phyloP scores from a whole-genome alignment of 305 asterid genomes.

The Solanum hybrid region DNA sequence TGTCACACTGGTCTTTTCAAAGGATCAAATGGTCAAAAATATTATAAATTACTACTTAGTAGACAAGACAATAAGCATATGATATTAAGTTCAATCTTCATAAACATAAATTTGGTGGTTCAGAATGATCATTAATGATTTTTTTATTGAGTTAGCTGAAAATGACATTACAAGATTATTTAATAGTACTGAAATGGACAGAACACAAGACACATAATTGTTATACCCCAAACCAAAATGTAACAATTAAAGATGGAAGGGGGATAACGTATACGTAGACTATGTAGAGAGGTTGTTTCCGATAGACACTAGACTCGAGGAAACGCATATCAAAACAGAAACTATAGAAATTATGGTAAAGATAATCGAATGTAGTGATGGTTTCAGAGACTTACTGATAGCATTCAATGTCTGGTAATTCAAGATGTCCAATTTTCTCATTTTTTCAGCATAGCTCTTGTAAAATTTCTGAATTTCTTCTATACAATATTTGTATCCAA shows the following conservation, averaged over 20 bases:
- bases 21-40: slow-evolving; percentile 3
- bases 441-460: slow-evolving; percentile 63
- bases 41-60: not conserved
- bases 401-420: slow-evolving; percentile 84
- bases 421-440: slow-evolving; percentile 75
- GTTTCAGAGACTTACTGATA: slow-evolving; percentile 50
- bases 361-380: not conserved
- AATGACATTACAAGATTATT: not conserved
- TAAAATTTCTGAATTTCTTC: slow-evolving; percentile 61
- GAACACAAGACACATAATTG: not conserved
- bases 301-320: not conserved
- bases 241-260: not conserved
- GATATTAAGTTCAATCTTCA: not conserved
- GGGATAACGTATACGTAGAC: not conserved
- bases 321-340: not conserved
- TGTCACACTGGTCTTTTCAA: not conserved
- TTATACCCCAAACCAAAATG: not conserved
- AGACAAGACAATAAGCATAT: not conserved
- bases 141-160: not conserved
- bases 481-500: slow-evolving; percentile 57
- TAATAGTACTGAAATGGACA: not conserved
- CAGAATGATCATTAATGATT: not conserved
- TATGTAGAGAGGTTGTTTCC: not conserved
- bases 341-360: not conserved
- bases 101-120: not conserved